Conservation (phyloP, 2,329 filamentous ascomycete species). For the Calonectria henricotiae region DNA sequence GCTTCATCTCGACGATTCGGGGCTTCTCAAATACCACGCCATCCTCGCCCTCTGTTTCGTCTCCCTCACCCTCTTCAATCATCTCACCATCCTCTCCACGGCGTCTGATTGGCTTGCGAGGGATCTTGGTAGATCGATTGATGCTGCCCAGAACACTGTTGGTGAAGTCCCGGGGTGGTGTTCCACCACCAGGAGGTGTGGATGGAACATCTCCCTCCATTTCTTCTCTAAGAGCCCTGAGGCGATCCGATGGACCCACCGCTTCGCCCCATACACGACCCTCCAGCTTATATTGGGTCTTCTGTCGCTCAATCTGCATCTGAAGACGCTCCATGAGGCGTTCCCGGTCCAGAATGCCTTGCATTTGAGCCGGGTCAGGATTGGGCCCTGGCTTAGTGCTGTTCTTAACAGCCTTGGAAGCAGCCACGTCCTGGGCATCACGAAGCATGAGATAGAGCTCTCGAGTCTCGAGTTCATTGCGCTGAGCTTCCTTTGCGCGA, state of each 20-base stretch:
- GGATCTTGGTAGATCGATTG: conserved; percentile 72
- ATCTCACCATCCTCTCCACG: conserved; percentile 60
- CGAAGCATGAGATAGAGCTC: conserved; percentile 98
- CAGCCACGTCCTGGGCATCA: conserved; percentile 96
- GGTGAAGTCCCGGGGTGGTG: conserved; percentile 76
- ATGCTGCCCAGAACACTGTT: conserved; percentile 84
- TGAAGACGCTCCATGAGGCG: conserved; percentile 93
- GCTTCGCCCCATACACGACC: conserved; percentile 90
- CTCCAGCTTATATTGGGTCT: conserved; percentile 97
- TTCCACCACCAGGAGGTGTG: conserved; percentile 66
- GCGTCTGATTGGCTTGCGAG: conserved; percentile 69
- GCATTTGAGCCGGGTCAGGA: conserved; percentile 83
- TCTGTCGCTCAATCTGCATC: conserved; percentile 95
- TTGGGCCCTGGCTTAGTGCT: conserved; percentile 69
- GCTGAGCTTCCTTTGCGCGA: conserved; percentile 90
- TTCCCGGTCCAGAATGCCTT: conserved; percentile 94
- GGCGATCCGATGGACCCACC: conserved; percentile 89
- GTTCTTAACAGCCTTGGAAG: conserved; percentile 81
- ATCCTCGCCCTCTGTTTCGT: conserved; percentile 67
- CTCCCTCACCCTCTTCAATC: conserved; percentile 69
- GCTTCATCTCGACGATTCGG: conserved; percentile 83
- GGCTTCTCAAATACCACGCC: conserved; percentile 81
- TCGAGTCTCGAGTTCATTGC: conserved; percentile 95
- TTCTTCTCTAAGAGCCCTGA: conserved; percentile 92
- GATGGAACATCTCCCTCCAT: conserved; percentile 80